Percentiles rank a stretch among this genome's conserved stretches.
Evolutionary conservation across 352 stramenopile species (phyloP).

Genomic region (Halophytophthora polymorphica): DNA sequence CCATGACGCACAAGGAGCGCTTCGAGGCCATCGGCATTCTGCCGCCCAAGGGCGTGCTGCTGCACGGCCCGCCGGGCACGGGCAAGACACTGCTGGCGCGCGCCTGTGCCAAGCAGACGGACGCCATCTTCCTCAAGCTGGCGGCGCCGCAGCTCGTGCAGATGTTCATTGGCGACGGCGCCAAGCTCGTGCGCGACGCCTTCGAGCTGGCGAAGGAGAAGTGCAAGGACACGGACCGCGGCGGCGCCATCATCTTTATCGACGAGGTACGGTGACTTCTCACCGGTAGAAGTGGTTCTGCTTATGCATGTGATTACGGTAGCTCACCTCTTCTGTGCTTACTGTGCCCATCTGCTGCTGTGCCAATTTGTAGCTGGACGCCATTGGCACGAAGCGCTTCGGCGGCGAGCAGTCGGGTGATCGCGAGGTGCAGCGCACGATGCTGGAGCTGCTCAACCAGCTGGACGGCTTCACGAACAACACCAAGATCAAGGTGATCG

Average conservation of each 20-base stretch:
- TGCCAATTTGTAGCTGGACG: slow-evolving; percentile 85
- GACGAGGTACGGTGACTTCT: slow-evolving; percentile 90
- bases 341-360: no score
- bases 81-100: no score
- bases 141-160: slow-evolving; percentile 97
- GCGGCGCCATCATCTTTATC: slow-evolving; percentile 99
- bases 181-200: slow-evolving; percentile 97
- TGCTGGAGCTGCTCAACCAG: slow-evolving; percentile 98
- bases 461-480: slow-evolving; percentile 98
- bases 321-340: no score
- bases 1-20: slow-evolving; percentile 98
- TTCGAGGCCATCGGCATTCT: slow-evolving; percentile 97
- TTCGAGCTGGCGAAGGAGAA: slow-evolving; percentile 96
- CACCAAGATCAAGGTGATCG: slow-evolving; percentile 99
- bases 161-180: slow-evolving; percentile 99
- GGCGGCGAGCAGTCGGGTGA: slow-evolving; percentile 96
- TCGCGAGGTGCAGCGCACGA: slow-evolving; percentile 97
- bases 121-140: slow-evolving; percentile 98
- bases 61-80: slow-evolving; percentile 97
- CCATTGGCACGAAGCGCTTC: slow-evolving; percentile 98
- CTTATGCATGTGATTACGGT: no score
- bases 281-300: no score
- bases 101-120: slow-evolving; percentile 98
- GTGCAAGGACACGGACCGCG: slow-evolving; percentile 84
- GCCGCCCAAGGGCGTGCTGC: slow-evolving; percentile 96